phyloP scores from a whole-genome alignment of 805 yeast species.

The Komagataella phaffii region DNA sequence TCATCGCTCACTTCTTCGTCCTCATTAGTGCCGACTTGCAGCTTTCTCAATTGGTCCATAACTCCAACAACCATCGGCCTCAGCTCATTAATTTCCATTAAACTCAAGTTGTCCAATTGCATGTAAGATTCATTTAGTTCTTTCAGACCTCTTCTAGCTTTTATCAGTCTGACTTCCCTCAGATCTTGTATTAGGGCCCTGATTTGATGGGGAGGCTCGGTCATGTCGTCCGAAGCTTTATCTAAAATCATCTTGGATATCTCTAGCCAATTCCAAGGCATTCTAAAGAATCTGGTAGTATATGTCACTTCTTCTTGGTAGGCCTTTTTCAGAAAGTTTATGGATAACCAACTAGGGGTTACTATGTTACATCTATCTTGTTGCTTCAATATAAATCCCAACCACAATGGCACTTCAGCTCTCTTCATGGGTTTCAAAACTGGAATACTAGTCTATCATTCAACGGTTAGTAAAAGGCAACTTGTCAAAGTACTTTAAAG shows the following conservation, averaged over 20 bases:
- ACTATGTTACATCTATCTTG: slow-evolving; percentile 80
- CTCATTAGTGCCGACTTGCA: slow-evolving; percentile 23
- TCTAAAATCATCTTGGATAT: slow-evolving; percentile 54
- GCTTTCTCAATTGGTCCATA: slow-evolving; percentile 62
- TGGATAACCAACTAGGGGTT: slow-evolving; percentile 74
- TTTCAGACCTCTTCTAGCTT: slow-evolving; percentile 67
- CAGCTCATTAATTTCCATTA: slow-evolving; percentile 78
- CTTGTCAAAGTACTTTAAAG: neutral
- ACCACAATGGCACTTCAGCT: slow-evolving; percentile 70
- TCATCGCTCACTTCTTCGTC: neutral
- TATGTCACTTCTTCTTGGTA: slow-evolving; percentile 55
- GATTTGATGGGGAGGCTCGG: slow-evolving; percentile 58
- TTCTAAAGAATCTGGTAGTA: slow-evolving; percentile 44
- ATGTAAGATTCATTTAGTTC: slow-evolving; percentile 74
- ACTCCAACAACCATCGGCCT: slow-evolving; percentile 70
- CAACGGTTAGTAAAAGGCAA: neutral
- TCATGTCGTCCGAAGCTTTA: slow-evolving; percentile 64
- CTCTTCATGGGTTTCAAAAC: slow-evolving; percentile 54
- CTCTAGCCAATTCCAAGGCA: slow-evolving; percentile 90
- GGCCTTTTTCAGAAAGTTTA: slow-evolving; percentile 34
- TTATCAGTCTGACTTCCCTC: slow-evolving; percentile 69
- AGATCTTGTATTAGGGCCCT: slow-evolving; percentile 69
- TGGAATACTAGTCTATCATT: slow-evolving; percentile 34
- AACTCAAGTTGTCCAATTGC: slow-evolving; percentile 68
- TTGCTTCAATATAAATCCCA: slow-evolving; percentile 68